Percentiles rank a stretch among this genome's conserved stretches.
Evolutionary conservation across 2,329 filamentous ascomycete species (phyloP).

Genomic region (Clonostachys sp.): DNA sequence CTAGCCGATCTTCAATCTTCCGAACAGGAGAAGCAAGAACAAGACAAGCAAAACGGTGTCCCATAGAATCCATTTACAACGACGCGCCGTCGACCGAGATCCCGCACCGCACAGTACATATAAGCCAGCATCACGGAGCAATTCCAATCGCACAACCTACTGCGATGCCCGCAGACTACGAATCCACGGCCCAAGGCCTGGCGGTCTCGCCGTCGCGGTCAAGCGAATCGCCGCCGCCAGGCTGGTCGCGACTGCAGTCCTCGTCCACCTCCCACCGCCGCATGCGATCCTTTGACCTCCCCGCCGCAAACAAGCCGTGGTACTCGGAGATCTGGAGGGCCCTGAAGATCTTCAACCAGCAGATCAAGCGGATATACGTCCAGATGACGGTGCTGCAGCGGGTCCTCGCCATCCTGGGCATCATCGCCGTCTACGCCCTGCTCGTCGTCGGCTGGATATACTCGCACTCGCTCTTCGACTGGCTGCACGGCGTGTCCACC

Average conservation of each 20-base stretch:
- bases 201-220: constrained; percentile 30
- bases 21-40: too few species aligned
- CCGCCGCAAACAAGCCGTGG: constrained; percentile 30
- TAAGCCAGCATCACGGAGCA: too few species aligned
- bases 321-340: constrained; percentile 27
- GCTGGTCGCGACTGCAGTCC: constrained; percentile 13
- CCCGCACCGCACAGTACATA: too few species aligned
- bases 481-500: constrained; percentile 67
- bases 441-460: constrained; percentile 70
- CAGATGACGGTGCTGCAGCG: constrained; percentile 58
- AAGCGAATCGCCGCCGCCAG: constrained; percentile 21
- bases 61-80: too few species aligned
- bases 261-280: constrained; percentile 23
- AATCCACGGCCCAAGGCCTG: constrained; percentile 42
- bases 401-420: constrained; percentile 46
- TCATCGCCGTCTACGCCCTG: constrained; percentile 46
- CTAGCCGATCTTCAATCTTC: too few species aligned
- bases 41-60: too few species aligned
- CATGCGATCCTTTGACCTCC: constrained; percentile 9
- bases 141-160: not conserved
- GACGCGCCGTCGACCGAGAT: too few species aligned
- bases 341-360: constrained; percentile 35
- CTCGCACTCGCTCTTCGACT: constrained; percentile 74
- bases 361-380: constrained; percentile 44
- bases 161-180: constrained; percentile 47